A percentile compares a stretch with the other conserved stretches of the same genome.
Conservation (phyloP, 1,284 basidiomycete genomes). For the Cryptococcus jaspeensis region DNA sequence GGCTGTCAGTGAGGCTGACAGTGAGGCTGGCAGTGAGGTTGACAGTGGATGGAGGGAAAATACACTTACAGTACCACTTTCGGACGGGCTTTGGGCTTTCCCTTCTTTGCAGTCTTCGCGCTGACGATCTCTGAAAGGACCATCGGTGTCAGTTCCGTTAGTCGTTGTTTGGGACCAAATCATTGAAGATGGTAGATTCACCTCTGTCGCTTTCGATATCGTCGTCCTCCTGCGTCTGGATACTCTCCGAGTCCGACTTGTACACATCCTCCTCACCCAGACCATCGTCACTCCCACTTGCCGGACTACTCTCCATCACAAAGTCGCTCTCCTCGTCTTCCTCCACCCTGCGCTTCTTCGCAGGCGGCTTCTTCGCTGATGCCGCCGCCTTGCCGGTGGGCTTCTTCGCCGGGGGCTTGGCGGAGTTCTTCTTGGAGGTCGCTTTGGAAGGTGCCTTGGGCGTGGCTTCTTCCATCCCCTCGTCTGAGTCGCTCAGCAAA, state of each 20-base stretch:
- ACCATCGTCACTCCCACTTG: constrained; percentile 14
- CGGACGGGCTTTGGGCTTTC: constrained; percentile 30
- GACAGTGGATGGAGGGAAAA: not conserved
- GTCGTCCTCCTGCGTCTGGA: constrained; percentile 29
- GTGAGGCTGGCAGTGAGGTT: constrained; percentile 2
- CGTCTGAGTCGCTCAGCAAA: not conserved
- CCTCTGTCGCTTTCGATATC: constrained; percentile 28
- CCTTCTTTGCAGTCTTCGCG: constrained; percentile 41
- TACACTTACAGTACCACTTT: constrained; percentile 34
- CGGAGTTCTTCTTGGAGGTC: not conserved
- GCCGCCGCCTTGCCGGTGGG: constrained; percentile 1
- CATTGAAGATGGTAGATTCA: constrained; percentile 9
- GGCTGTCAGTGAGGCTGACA: constrained; percentile 2
- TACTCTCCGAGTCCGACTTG: constrained; percentile 17
- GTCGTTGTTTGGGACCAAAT: constrained; percentile 16
- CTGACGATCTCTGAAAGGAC: not conserved
- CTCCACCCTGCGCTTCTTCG: constrained; percentile 18
- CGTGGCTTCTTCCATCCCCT: not conserved
- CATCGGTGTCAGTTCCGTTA: constrained; percentile 8
- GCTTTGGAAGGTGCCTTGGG: not conserved
- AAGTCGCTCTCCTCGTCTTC: constrained; percentile 29
- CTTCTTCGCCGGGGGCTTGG: constrained; percentile 4
- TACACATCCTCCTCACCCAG: constrained; percentile 13
- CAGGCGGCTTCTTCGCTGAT: constrained; percentile 7
- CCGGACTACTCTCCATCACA: constrained; percentile 23